phyloP scores from a whole-genome alignment of 306 rosid genomes.

The Heteromeles arbutifolia region DNA sequence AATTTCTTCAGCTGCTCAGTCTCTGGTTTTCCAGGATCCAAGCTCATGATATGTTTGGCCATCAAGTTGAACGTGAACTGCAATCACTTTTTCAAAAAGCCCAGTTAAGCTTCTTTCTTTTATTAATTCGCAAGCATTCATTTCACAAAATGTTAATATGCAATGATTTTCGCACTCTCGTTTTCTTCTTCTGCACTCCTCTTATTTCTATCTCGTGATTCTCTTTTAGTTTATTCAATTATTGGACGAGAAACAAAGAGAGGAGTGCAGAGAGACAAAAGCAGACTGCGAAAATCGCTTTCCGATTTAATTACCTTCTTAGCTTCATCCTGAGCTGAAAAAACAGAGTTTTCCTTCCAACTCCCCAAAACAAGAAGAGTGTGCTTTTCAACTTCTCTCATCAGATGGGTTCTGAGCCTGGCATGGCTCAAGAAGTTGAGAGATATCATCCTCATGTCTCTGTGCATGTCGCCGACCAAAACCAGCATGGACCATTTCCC shows the following conservation, averaged over 20 bases:
- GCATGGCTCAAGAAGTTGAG: constrained; percentile 83
- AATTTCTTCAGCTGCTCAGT: constrained; percentile 77
- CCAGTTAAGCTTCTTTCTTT: not conserved
- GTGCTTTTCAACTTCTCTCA: constrained; percentile 76
- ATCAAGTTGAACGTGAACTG: constrained; percentile 93
- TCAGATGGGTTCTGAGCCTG: constrained; percentile 58
- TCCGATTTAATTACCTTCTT: constrained; percentile 45
- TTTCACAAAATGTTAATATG: not conserved
- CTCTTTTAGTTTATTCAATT: not conserved
- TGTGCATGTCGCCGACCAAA: constrained; percentile 97
- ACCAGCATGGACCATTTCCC: constrained; percentile 99
- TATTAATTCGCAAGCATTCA: constrained; percentile 7
- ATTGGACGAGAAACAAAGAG: not conserved
- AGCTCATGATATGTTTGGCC: constrained; percentile 89
- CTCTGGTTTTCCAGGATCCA: constrained; percentile 79
- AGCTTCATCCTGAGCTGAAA: constrained; percentile 91
- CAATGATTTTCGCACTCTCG: not conserved
- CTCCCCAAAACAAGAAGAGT: constrained; percentile 57
- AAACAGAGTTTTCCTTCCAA: constrained; percentile 55
- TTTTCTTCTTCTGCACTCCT: not conserved
- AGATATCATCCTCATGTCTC: constrained; percentile 78
- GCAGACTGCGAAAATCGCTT: not conserved
- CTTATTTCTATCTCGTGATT: not conserved
- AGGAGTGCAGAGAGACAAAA: not conserved
- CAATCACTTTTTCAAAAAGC: constrained; percentile 17